Percentiles rank a stretch among this genome's conserved stretches.
Conservation (phyloP, 768 basidiomycete species). For the Lepiota brunneoincarnata region DNA sequence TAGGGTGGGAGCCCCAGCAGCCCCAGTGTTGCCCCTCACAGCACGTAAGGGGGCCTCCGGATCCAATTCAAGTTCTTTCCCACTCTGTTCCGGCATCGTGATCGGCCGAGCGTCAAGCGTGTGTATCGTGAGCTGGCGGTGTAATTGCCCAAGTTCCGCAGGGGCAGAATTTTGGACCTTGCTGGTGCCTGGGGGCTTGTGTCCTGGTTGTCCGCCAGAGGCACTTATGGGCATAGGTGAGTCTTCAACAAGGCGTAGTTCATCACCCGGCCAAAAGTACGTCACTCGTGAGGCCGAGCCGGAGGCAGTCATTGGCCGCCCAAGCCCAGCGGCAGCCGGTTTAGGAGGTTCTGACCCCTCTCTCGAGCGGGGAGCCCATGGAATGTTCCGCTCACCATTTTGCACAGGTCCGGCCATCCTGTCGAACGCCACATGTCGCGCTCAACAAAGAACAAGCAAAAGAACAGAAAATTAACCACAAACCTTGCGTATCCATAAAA, state of each 20-base stretch:
- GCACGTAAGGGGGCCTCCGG: conserved; percentile 37
- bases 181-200: background rate
- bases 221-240: conserved; percentile 37
- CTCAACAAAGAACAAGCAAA: background rate
- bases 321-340: background rate
- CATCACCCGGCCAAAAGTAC: conserved; percentile 36
- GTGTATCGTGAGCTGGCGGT: conserved; percentile 27
- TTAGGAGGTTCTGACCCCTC: background rate
- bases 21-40: conserved; percentile 17
- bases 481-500: conserved; percentile 92
- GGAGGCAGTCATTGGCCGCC: background rate
- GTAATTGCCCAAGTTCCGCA: conserved; percentile 41
- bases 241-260: conserved; percentile 32
- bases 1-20: conserved; percentile 5
- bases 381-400: conserved; percentile 44
- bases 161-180: conserved; percentile 43
- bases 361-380: conserved; percentile 50
- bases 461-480: conserved; percentile 17
- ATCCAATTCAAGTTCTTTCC: conserved; percentile 39
- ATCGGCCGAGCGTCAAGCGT: background rate
- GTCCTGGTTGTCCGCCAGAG: background rate
- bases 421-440: conserved; percentile 3
- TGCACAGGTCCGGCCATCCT: conserved; percentile 74
- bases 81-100: background rate
- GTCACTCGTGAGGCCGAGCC: background rate